phyloP scores from a whole-genome alignment of 768 basidiomycete species.

The Kondoa malvinella region DNA sequence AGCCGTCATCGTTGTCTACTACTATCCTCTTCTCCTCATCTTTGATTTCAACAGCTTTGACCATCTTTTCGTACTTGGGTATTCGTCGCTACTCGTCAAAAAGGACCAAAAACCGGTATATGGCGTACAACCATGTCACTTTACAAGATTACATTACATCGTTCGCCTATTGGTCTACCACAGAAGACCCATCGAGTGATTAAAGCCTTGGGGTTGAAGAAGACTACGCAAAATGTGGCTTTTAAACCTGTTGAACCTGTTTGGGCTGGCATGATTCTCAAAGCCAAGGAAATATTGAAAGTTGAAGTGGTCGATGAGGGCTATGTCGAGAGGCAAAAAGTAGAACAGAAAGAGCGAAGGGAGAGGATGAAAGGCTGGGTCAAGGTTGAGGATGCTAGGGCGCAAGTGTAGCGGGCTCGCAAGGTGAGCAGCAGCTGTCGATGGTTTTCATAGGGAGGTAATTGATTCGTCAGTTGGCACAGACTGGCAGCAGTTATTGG shows the following conservation, averaged over 20 bases:
- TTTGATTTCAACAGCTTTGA: neutral
- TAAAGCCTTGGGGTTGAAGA: slow-evolving; percentile 4
- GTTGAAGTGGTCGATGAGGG: neutral
- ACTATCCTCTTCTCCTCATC: neutral
- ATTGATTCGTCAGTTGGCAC: neutral
- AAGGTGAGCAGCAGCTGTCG: neutral
- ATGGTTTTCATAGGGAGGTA: neutral
- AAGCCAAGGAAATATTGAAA: neutral
- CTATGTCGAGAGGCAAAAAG: neutral
- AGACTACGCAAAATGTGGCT: neutral
- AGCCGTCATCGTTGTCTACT: neutral
- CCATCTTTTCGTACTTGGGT: neutral
- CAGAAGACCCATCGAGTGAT: neutral
- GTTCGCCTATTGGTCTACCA: slow-evolving; percentile 4
- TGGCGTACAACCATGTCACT: neutral
- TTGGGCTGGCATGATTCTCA: slow-evolving; percentile 1
- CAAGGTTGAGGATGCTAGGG: neutral
- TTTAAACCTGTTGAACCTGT: neutral
- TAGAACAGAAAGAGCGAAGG: neutral
- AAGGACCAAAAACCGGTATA: neutral
- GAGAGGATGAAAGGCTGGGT: neutral
- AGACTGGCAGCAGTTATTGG: neutral
- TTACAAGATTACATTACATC: slow-evolving; percentile 3
- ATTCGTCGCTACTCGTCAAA: neutral
- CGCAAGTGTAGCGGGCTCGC: neutral